phyloP scores from a whole-genome alignment of 2,329 filamentous ascomycete genomes.

The Gaeumannomyces sp. region DNA sequence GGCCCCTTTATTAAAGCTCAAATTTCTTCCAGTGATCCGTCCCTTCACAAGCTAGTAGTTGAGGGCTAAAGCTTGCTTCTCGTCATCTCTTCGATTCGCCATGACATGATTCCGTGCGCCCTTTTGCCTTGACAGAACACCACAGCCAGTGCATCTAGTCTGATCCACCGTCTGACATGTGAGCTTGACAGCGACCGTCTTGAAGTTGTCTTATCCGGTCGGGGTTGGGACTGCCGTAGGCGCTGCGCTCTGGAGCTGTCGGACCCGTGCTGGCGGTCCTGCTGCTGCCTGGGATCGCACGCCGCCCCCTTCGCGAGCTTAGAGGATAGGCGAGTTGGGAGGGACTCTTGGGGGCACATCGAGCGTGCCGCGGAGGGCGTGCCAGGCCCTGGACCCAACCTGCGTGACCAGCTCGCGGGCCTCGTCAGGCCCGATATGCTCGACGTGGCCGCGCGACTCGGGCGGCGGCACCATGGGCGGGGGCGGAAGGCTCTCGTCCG shows the following conservation, averaged over 20 bases:
- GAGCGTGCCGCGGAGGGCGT: background rate
- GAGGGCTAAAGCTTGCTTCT: no score
- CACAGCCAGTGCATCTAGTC: no score
- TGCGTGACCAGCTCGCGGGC: background rate
- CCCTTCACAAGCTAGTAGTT: no score
- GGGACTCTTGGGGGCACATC: background rate
- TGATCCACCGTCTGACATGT: no score
- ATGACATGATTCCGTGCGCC: no score
- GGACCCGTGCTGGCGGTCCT: background rate
- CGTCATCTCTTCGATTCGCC: no score
- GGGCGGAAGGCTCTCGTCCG: background rate
- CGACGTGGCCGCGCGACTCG: background rate
- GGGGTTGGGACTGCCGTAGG: no score
- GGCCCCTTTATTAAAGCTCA: background rate
- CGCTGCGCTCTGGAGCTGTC: background rate
- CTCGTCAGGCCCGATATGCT: background rate
- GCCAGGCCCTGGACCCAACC: conserved; percentile 11
- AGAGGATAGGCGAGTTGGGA: background rate
- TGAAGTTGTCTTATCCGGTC: no score
- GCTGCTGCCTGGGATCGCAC: background rate
- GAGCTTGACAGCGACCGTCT: no score
- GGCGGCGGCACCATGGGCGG: conserved; percentile 6
- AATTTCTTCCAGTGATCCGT: no score
- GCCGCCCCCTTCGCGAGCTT: background rate
- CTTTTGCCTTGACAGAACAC: no score